Evolutionary conservation across 148 eudicot species (phyloP).

Genomic region (Talinum fruticosum): DNA sequence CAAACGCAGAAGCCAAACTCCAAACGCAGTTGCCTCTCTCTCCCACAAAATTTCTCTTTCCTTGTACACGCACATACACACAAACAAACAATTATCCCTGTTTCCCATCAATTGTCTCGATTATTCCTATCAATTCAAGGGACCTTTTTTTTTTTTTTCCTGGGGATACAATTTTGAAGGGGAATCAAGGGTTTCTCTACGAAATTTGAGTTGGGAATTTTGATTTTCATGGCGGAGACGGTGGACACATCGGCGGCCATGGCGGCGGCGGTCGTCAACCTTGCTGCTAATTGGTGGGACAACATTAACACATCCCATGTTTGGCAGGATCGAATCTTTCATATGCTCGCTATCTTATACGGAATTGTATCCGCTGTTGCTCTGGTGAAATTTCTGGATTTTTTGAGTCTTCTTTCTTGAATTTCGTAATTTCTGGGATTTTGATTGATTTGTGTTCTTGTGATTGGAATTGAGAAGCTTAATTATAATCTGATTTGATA

Average conservation of each 20-base stretch:
- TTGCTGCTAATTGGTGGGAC: slow-evolving; percentile 70
- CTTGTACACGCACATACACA: neutral
- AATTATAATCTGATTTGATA: slow-evolving; percentile 4
- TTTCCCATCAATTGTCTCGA: neutral
- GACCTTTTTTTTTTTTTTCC: neutral
- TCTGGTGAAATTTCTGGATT: slow-evolving; percentile 37
- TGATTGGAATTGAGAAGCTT: neutral
- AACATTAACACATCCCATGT: slow-evolving; percentile 49
- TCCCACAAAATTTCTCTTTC: slow-evolving; percentile 17
- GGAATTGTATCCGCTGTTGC: slow-evolving; percentile 80
- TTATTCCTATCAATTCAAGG: neutral
- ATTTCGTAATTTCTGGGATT: neutral
- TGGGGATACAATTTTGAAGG: neutral
- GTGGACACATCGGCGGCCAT: slow-evolving; percentile 36
- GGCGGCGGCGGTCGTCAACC: slow-evolving; percentile 33
- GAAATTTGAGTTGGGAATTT: slow-evolving; percentile 3
- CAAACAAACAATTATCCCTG: neutral
- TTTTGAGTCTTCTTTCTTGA: neutral
- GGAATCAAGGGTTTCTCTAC: neutral
- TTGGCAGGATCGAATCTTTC: slow-evolving; percentile 94
- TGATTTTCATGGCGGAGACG: slow-evolving; percentile 31
- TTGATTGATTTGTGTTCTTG: slow-evolving; percentile 14
- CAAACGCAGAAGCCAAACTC: slow-evolving; percentile 10
- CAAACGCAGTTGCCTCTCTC: slow-evolving; percentile 16
- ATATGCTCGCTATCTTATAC: slow-evolving; percentile 65